Base-by-base conservation (phyloP, 2,329 filamentous ascomycete species). In the Calycina marina region DNA sequence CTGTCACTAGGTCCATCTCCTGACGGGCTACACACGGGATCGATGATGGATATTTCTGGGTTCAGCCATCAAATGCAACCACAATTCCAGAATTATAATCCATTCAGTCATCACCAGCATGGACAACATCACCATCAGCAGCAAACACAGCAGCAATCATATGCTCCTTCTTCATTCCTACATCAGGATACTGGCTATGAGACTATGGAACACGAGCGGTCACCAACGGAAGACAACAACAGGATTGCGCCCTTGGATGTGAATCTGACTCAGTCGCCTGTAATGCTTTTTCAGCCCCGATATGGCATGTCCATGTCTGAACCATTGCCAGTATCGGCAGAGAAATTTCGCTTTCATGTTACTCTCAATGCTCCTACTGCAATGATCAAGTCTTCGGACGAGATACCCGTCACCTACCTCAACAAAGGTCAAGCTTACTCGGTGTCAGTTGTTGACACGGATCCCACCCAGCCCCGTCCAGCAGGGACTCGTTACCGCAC, bases 371-470 rank as follows among this genome's bases (percentile, higher is more conserved):
- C 90, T 1, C 85, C 88, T 3, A 98, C 90, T 0, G 90, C 90
- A 5, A 98, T 96, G 90, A 78, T 92, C 50, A 92, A 81, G 54
- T 76, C 85, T 40, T 59, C 74, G 1, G 80, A 92, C 38, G 88
- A 96, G 54, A 92, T 96, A 14, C 90, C 90, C 0, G 73, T 96
- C n/a, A 94, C 88, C 0, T 98, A 98, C 52, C 69, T 98, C 12
- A 98, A 98, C 61, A 96, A 96, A 57, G 86, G 88, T 14, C 88
- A 96, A 53, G 83, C 85, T 11, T 98, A 98, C 54, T 81, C 82
- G 0, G 63, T 98, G 12, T 80, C 81, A 2, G 69, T 98, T 16
- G 63, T 80, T 28, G 90, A 98, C 51, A 90, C 80, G 0, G 63
- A 65, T 4, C 70, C 78, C 2, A 62, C 67, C 2, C 57, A 76